Percentiles rank a stretch among this genome's conserved stretches.
Conservation (phyloP, 139 green algal species). For the Choricystis sp. region DNA sequence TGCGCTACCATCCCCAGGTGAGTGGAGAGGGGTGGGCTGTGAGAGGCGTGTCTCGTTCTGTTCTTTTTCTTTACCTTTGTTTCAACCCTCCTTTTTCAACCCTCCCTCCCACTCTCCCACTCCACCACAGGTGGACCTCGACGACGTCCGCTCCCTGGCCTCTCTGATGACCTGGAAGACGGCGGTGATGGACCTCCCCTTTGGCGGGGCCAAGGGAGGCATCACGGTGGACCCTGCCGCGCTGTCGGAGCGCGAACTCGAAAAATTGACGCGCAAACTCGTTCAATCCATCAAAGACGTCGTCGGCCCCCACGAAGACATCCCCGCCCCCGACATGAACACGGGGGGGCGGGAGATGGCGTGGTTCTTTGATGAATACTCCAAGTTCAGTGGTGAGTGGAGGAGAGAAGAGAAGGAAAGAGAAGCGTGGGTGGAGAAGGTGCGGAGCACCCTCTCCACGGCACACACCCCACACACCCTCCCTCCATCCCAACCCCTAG, state of each 20-base stretch:
- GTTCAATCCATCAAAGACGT: constrained; percentile 73
- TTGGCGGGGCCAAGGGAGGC: constrained; percentile 80
- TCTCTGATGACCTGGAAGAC: constrained; percentile 95
- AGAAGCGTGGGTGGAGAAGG: too few species aligned
- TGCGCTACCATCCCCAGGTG: constrained; percentile 39
- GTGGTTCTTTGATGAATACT: constrained; percentile 81
- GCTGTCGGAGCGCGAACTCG: constrained; percentile 59
- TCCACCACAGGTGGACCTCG: constrained; percentile 58
- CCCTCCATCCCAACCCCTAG: too few species aligned
- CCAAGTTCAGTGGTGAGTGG: too few species aligned
- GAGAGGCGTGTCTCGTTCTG: constrained; percentile 1
- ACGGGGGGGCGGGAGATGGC: constrained; percentile 58
- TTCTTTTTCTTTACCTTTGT: background rate
- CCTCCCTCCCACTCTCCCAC: constrained; percentile 32
- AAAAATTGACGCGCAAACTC: constrained; percentile 80
- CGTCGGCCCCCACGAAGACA: constrained; percentile 66
- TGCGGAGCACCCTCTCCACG: too few species aligned
- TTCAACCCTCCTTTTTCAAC: background rate
- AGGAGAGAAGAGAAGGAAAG: too few species aligned
- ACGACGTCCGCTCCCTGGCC: constrained; percentile 48
- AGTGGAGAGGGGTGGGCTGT: background rate
- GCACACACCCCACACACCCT: too few species aligned
- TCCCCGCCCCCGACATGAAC: constrained; percentile 81
- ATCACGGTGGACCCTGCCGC: constrained; percentile 45
- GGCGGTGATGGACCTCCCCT: constrained; percentile 86